Base-by-base conservation (phyloP, 2,329 filamentous ascomycete genomes). In the Botrytis sinoallii region DNA sequence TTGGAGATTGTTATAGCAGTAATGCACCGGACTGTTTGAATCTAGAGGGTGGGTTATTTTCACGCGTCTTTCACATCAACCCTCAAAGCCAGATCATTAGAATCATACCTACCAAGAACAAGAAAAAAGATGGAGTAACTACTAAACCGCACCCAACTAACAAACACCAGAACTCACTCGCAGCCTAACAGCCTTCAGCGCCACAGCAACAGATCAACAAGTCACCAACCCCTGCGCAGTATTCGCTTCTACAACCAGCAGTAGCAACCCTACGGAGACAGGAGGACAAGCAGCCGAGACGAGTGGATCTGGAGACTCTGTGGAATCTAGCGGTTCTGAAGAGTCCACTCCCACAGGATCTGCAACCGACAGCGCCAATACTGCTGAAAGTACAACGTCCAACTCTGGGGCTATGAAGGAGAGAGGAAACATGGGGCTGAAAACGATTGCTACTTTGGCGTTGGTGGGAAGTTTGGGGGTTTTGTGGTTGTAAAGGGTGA, bases 1-100 rank as follows among this genome's bases (percentile, higher is more conserved):
- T 72, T 12, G 55, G 55, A 8, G 40, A 55, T 22, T 72, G 71
- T 4, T 72, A 68, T 48, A 42, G 40, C 22, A 68, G 63, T 9
- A 57, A 72, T 48, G 71, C 71, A 18, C 71, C 71, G 4, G 20
- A 3, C 16, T 72, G 71, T 40, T 72, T 72, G 63, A 52, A 72
- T 60, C 4, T 68, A 7, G 32, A 40, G n/a, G 71, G 71, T 72
- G 35, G 46, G 32, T 20, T 4, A 12, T 25, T 20, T 20, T 29
- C 1, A 10, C 46, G 8, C 20, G 18, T 3, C 7, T 35, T 46
- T n/a, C 48, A 8, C 6, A 32, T 22, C 9, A 2, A 18, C 18
- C 22, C 5, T 46, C 14, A 9, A 44, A 44, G 12, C 4, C 14
- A 59, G 3, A 38, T 48, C 35, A 3, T 29, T 14, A 40, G 25